These are phyloP conservation scores for Leccinum ochraceum DNA, from an alignment of 768 basidiomycete genomes.

Conservation along the genomic window DNA sequence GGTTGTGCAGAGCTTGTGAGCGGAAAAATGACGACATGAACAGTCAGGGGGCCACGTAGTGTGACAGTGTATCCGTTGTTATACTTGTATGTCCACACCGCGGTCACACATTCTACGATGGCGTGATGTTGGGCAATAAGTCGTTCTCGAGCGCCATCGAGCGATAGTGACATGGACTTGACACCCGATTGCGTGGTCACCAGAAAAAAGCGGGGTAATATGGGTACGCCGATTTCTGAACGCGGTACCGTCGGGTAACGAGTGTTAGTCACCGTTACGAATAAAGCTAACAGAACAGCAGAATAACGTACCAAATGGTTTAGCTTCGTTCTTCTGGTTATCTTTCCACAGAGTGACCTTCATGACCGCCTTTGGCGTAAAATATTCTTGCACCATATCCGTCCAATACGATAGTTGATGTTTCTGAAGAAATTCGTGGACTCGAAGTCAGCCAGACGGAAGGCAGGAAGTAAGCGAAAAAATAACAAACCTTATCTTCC, in stretches of 20 bases:
- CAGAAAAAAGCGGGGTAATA: slow-evolving; percentile 81
- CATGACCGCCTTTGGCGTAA: slow-evolving; percentile 69
- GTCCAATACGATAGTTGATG: slow-evolving; percentile 68
- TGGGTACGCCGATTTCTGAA: slow-evolving; percentile 76
- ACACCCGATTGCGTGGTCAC: slow-evolving; percentile 85
- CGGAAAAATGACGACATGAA: slow-evolving; percentile 50
- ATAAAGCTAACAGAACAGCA: slow-evolving; percentile 9
- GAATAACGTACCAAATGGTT: slow-evolving; percentile 68
- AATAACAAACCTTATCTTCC: slow-evolving; percentile 41
- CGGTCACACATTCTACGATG: slow-evolving; percentile 69
- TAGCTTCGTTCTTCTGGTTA: slow-evolving; percentile 75
- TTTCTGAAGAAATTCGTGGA: slow-evolving; percentile 43
- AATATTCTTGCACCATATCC: slow-evolving; percentile 64
- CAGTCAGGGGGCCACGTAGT: slow-evolving; percentile 72
- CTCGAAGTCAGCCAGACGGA: slow-evolving; percentile 6
- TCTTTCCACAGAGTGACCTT: slow-evolving; percentile 89
- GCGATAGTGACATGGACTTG: slow-evolving; percentile 75
- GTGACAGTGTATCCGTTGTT: slow-evolving; percentile 77
- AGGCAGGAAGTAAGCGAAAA: neutral
- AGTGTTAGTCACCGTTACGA: slow-evolving; percentile 5
- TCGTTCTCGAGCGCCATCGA: slow-evolving; percentile 78
- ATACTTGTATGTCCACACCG: slow-evolving; percentile 83
- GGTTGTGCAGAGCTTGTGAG: slow-evolving; percentile 16
- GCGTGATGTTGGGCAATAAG: slow-evolving; percentile 45
- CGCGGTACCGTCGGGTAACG: slow-evolving; percentile 13